Evolutionary conservation across 495 filamentous ascomycete genomes (phyloP).

Genomic region (Penicillium atrosanguineum): DNA sequence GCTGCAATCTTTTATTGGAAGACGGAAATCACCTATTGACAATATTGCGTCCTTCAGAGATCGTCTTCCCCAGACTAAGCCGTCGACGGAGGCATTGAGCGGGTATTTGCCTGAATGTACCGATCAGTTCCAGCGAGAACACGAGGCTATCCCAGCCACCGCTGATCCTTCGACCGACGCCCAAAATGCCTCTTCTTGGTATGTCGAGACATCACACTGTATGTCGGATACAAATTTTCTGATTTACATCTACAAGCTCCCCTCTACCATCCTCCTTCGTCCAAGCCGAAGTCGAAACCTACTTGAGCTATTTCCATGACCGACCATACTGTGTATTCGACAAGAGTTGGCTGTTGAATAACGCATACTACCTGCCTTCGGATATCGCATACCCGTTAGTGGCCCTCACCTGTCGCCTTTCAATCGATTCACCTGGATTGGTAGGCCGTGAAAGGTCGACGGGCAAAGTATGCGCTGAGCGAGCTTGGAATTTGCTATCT

Average conservation of each 20-base stretch:
- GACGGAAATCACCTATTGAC: background rate
- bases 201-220: background rate
- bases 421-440: constrained; percentile 9
- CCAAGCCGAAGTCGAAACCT: constrained; percentile 22
- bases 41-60: background rate
- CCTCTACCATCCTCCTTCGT: constrained; percentile 11
- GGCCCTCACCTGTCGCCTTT: constrained; percentile 26
- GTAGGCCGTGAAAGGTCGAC: background rate
- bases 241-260: background rate
- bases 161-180: background rate
- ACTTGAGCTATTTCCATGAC: constrained; percentile 27
- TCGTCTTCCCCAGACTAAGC: constrained; percentile 1
- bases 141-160: background rate
- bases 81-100: background rate
- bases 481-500: constrained; percentile 26
- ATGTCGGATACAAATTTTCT: background rate
- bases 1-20: background rate
- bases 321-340: constrained; percentile 29
- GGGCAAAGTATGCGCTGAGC: constrained; percentile 14
- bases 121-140: background rate
- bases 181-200: background rate
- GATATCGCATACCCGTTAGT: constrained; percentile 25
- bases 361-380: constrained; percentile 13
- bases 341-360: constrained; percentile 20
- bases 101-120: background rate